Conservation (phyloP, 805 yeast species). For the Candida rishiriensis region DNA sequence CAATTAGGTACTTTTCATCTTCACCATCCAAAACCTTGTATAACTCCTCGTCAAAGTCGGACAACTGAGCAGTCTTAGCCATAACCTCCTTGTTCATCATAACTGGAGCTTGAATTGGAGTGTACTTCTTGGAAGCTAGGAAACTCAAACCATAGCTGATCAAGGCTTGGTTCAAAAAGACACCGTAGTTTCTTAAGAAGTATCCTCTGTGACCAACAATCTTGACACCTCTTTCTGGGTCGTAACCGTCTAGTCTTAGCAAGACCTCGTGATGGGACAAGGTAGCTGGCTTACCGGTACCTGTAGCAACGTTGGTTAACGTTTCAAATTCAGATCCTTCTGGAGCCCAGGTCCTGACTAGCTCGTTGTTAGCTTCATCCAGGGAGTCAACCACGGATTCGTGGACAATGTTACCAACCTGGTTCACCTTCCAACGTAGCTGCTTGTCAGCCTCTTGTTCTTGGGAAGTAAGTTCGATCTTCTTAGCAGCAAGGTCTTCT, state of each 20-base stretch:
- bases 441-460: constrained; percentile 79
- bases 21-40: constrained; percentile 96
- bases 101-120: constrained; percentile 95
- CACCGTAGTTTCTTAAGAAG: constrained; percentile 92
- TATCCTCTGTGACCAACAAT: constrained; percentile 98
- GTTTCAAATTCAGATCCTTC: constrained; percentile 47
- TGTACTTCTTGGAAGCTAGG: constrained; percentile 68
- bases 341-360: constrained; percentile 86
- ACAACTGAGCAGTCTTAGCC: constrained; percentile 98
- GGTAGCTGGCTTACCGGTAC: constrained; percentile 68
- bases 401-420: constrained; percentile 92
- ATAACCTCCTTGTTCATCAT: constrained; percentile 99
- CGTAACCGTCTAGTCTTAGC: constrained; percentile 93
- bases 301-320: constrained; percentile 65
- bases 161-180: constrained; percentile 94
- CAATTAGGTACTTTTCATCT: constrained; percentile 95
- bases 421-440: constrained; percentile 77
- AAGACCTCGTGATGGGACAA: constrained; percentile 95
- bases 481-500: constrained; percentile 66
- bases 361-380: constrained; percentile 87
- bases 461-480: constrained; percentile 55
- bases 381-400: constrained; percentile 81
- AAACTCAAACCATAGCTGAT: constrained; percentile 92
- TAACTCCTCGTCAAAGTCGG: constrained; percentile 96
- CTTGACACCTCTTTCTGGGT: constrained; percentile 97